Conservation (phyloP, 345 rosid genomes). For the Syzygium aromaticum region DNA sequence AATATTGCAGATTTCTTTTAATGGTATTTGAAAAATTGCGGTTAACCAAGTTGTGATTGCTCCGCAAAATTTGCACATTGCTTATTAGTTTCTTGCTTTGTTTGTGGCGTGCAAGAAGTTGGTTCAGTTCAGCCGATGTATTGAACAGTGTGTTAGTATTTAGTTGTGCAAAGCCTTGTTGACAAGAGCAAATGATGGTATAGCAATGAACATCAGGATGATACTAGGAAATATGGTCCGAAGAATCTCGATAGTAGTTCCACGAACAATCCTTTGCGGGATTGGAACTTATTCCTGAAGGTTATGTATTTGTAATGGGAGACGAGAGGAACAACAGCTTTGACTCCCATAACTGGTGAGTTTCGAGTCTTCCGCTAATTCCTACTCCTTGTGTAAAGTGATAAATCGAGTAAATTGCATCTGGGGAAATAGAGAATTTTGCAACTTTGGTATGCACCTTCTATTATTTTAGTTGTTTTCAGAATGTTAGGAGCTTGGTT, state of each 20-base stretch:
- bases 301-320: conserved; percentile 82
- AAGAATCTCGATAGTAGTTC: no score
- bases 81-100: not conserved
- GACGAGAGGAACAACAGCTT: conserved; percentile 91
- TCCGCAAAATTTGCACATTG: not conserved
- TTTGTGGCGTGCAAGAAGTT: conserved; percentile 29
- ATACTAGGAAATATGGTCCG: no score
- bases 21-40: not conserved
- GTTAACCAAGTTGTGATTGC: not conserved
- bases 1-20: conserved; percentile 39
- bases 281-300: conserved; percentile 64
- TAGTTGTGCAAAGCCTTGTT: no score
- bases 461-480: not conserved
- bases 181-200: no score
- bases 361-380: not conserved
- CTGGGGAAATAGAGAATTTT: not conserved
- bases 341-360: conserved; percentile 89
- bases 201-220: no score
- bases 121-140: conserved; percentile 56
- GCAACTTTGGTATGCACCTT: not conserved
- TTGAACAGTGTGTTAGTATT: conserved; percentile 20
- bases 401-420: not conserved
- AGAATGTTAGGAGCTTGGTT: not conserved
- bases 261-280: no score
- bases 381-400: not conserved